Evolutionary conservation across 148 eudicot genomes (phyloP).

Genomic region (Cornus florida): DNA sequence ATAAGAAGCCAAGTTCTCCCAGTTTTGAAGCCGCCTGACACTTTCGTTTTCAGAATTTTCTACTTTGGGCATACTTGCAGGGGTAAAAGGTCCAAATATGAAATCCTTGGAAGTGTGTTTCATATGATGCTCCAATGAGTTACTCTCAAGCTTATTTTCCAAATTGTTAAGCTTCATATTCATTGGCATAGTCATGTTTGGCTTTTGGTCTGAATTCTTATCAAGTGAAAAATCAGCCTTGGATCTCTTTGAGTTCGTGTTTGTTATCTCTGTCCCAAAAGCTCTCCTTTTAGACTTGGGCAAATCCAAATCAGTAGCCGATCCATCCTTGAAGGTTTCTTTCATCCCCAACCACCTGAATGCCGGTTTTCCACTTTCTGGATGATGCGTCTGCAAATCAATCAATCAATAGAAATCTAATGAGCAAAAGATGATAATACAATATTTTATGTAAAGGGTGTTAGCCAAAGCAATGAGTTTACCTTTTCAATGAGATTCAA

Average conservation of each 20-base stretch:
- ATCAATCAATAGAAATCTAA: not conserved
- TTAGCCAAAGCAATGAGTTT: not conserved
- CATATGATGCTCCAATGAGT: conserved; percentile 25
- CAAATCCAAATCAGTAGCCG: conserved; percentile 21
- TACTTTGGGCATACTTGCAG: conserved; percentile 42
- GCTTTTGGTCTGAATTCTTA: no score
- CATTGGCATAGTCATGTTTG: no score
- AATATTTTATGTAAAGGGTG: not conserved
- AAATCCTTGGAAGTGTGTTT: conserved; percentile 41
- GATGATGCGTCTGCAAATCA: conserved; percentile 53
- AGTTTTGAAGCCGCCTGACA: conserved; percentile 40
- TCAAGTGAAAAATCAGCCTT: conserved; percentile 15
- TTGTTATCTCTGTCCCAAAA: conserved; percentile 81
- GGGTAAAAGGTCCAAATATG: conserved; percentile 84
- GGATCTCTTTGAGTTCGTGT: conserved; percentile 46
- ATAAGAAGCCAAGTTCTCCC: conserved; percentile 50
- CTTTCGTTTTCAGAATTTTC: conserved; percentile 36
- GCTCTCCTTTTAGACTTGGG: conserved; percentile 51
- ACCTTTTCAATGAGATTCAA: conserved; percentile 91
- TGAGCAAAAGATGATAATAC: not conserved
- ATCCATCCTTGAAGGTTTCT: conserved; percentile 22
- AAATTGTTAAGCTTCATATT: no score
- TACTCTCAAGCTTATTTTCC: no score
- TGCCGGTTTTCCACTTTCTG: conserved; percentile 80
- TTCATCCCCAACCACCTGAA: conserved; percentile 80